Base-by-base conservation (phyloP, 768 basidiomycete genomes). In the Leccinellum albellum region DNA sequence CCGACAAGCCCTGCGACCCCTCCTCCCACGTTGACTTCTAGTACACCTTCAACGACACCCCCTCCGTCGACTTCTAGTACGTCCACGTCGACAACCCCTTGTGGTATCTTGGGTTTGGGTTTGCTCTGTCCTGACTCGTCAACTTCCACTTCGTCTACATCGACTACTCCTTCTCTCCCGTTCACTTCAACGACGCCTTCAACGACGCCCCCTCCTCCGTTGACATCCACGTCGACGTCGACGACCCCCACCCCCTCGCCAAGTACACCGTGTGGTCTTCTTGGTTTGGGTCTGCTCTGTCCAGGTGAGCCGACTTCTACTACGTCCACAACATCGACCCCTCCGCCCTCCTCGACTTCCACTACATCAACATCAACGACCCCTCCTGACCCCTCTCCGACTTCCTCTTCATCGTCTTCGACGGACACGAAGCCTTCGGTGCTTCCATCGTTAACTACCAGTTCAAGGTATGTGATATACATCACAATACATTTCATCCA, bases 381-480 rank as follows among this genome's bases (percentile, higher is more conserved):
- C 20, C 10, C 40, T 7, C 40, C 20, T 40, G 2, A 1, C 20
- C 20, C 40, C 9, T 42, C 20, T 20, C 40, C 40, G 20, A 42
- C 40, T 42, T 42, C 40, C 40, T 2, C 40, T 20, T 10, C 20
- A 42, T 37, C n/a, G n/a, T 37, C 37, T 40, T 40, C 37, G n/a
- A 40, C 37, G 37, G 35, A 37, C 17, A 12, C 37, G 10, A 9
- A 4, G 17, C n/a, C 37, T 40, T 9, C 4, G 37, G 33, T 17
- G 35, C 35, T n/a, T 37, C 35, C 35, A 37, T 20, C 37, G 10
- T 20, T 5, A 10, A 44, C 52, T 12, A 63, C 53, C 37, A 33
- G 12, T 12, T 52, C 55, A 32, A 15, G 6, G 67, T 70, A n/a
- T 23, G 65, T 62, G 45, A 23, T 1, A 45, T 35, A 33, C 35